phyloP scores from a whole-genome alignment of 2,329 filamentous ascomycete species.

The Byssothecium circinans region DNA sequence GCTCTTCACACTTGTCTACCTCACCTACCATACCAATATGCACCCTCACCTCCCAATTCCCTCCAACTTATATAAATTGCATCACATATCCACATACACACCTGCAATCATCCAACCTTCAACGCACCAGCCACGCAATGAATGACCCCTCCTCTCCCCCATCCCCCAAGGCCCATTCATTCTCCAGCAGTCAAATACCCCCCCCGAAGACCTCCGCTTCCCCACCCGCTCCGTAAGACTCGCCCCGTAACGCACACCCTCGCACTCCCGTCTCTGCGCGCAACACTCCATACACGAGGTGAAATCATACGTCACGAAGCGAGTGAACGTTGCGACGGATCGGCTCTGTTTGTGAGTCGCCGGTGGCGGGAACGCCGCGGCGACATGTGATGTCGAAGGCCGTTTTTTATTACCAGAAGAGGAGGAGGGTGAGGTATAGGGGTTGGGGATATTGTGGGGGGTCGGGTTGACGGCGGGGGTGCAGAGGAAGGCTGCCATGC shows the following conservation, averaged over 20 bases:
- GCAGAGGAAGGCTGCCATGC: slow-evolving; percentile 12
- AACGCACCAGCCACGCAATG: too few species aligned
- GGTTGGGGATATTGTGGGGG: slow-evolving; percentile 5
- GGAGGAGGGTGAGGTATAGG: background rate
- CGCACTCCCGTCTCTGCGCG: slow-evolving; percentile 1
- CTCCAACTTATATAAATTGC: too few species aligned
- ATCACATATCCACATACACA: too few species aligned
- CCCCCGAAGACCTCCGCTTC: slow-evolving; percentile 6
- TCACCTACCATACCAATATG: too few species aligned
- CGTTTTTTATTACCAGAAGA: background rate
- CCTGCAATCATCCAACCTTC: too few species aligned
- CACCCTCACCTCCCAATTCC: too few species aligned
- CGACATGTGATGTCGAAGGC: slow-evolving; percentile 15
- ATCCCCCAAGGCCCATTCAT: slow-evolving; percentile 11
- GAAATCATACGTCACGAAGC: slow-evolving; percentile 9
- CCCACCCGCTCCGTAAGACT: slow-evolving; percentile 11
- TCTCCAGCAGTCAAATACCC: slow-evolving; percentile 10
- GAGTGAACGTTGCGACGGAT: slow-evolving; percentile 1
- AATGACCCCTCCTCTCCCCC: too few species aligned
- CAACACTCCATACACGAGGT: slow-evolving; percentile 11
- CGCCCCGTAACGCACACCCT: slow-evolving; percentile 8
- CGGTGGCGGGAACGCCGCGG: slow-evolving; percentile 4
- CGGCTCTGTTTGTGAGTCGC: background rate
- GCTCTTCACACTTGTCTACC: too few species aligned
- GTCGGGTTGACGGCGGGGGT: slow-evolving; percentile 2